A percentile compares a stretch with the other conserved stretches of the same genome.
Conservation (phyloP, 2,329 filamentous ascomycete species). For the Cladophialophora yegresii region DNA sequence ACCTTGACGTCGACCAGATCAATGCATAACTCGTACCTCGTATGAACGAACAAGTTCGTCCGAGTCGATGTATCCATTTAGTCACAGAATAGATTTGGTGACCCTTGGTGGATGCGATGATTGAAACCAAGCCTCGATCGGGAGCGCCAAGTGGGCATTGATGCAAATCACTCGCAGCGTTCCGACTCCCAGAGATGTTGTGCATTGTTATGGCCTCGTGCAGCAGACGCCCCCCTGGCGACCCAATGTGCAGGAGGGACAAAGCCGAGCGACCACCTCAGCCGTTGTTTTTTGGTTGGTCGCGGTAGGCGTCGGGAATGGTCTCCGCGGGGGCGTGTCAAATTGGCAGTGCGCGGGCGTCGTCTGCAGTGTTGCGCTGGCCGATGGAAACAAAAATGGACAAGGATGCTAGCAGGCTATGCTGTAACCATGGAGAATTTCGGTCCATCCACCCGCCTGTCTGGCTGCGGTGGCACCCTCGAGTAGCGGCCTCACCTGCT, state of each 20-base stretch:
- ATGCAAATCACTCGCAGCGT: slow-evolving; percentile 8
- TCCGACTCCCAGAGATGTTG: slow-evolving; percentile 11
- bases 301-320: not conserved
- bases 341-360: not conserved
- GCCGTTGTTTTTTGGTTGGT: slow-evolving; percentile 6
- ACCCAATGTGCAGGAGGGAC: not conserved
- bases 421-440: slow-evolving; percentile 10
- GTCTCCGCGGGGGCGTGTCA: not conserved
- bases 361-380: slow-evolving; percentile 7
- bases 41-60: not conserved
- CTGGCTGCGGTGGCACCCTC: slow-evolving; percentile 10
- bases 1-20: not conserved
- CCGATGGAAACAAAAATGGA: slow-evolving; percentile 9
- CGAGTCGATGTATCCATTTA: not conserved
- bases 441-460: not conserved
- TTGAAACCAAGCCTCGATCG: slow-evolving; percentile 6
- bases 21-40: no score
- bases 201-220: slow-evolving; percentile 15
- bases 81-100: not conserved
- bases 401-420: not conserved
- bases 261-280: not conserved
- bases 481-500: slow-evolving; percentile 4
- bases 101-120: slow-evolving; percentile 7
- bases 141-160: not conserved
- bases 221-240: not conserved